Evolutionary conservation across 1,284 basidiomycete genomes (phyloP), one percentile per base, ranked within the genome.

Genomic region (Rhodofomes roseus): DNA sequence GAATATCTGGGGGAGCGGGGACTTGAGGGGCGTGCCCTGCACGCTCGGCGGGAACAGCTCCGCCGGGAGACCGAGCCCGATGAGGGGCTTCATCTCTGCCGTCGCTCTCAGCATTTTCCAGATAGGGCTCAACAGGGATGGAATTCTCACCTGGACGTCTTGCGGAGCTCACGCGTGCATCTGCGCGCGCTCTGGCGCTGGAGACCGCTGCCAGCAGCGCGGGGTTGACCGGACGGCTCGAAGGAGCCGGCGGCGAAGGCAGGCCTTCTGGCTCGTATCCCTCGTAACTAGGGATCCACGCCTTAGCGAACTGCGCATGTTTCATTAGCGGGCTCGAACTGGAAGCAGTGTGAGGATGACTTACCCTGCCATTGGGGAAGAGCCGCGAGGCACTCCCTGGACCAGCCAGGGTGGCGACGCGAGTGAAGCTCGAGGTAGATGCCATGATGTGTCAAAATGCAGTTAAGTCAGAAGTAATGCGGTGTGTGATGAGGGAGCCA

Each of bases 361-460:
- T n/a, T 36, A 51, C 50, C 50, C 29, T 51, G 50, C 50, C 50
- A 29, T 36, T 51, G 50, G 27, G 50, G 22, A 29, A 36, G 31
- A 51, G 50, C 22, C 50, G 50, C 18, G 50, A 3, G 6, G 50
- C 50, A 51, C 22, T 36, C 18, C 27, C 50, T 22, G 27, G 50
- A 22, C 50, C 50, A 51, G 50, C 50, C 50, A 51, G 50, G 50
- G 50, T 34, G 25, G 50, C 50, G 22, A 51, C 29, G 36, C 50
- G 50, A 36, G 50, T 20, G 16, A 51, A n/a, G n/a, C n/a, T 4
- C n/a, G 50, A 51, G 14, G 50, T 34, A n/a, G 50, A 51, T 18
- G 50, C 18, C 27, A 36, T 36, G 11, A n/a, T 36, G 50, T 4
- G 20, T 43, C 8, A 5, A 18, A 27, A 44, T 44, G 43, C 23